Evolutionary conservation across 805 yeast species (phyloP).

Genomic region (Wickerhamiella bombiphila): DNA sequence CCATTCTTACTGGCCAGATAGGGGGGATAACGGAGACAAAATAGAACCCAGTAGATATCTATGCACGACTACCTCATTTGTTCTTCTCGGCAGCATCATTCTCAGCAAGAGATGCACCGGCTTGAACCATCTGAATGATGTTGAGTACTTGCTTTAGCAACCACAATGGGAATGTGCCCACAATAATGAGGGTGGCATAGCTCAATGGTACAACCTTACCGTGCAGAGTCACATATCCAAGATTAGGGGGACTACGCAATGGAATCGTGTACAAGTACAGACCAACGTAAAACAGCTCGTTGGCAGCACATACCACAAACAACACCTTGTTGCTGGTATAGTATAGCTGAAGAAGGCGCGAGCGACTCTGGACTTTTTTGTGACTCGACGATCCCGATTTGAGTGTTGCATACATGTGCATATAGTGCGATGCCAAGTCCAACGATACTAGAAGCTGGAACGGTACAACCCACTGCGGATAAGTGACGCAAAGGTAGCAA

Average conservation of each 20-base stretch:
- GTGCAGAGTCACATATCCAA: constrained; percentile 18
- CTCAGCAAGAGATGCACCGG: constrained; percentile 66
- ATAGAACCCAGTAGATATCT: too few relatives aligned
- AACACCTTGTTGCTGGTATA: constrained; percentile 74
- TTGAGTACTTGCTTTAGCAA: constrained; percentile 80
- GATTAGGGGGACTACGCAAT: constrained; percentile 29
- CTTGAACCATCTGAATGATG: constrained; percentile 74
- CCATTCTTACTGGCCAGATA: too few relatives aligned
- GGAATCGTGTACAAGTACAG: constrained; percentile 63
- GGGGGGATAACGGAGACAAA: too few relatives aligned
- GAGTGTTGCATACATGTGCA: constrained; percentile 95
- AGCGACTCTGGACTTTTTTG: constrained; percentile 62
- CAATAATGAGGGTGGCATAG: constrained; percentile 44
- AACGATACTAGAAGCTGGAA: constrained; percentile 79
- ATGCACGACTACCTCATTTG: too few relatives aligned
- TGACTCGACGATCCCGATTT: constrained; percentile 68
- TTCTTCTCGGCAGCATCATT: constrained; percentile 49
- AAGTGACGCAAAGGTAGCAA: constrained; percentile 67
- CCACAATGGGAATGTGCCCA: constrained; percentile 71
- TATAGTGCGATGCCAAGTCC: constrained; percentile 79
- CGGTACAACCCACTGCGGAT: constrained; percentile 50
- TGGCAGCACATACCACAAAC: constrained; percentile 80
- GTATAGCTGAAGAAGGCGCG: constrained; percentile 65
- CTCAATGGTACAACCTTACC: constrained; percentile 30
- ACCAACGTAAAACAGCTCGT: constrained; percentile 86